Evolutionary conservation across 73 alveolate genomes (phyloP), one percentile per base, ranked within the genome.

Genomic region (Blepharisma japonicum): DNA sequence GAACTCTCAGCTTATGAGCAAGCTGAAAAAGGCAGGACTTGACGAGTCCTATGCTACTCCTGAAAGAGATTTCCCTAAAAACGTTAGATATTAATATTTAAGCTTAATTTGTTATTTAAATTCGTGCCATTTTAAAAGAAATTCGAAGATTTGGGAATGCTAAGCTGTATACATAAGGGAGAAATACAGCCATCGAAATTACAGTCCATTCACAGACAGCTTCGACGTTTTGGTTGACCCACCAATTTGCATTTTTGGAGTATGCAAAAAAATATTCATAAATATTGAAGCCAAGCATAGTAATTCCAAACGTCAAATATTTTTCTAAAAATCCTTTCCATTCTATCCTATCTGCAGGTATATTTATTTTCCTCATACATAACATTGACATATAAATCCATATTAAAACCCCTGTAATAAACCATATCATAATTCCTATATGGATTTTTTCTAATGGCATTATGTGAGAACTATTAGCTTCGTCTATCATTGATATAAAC

Each of bases 1-100:
- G 55, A 87, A 87, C 61, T 83, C 79, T 39, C 56, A 68, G 45
- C 78, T 87, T 61, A 20, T 78, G 14, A 27, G 68, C 84, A 71
- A 87, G 68, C 80, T 87, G 9, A 74, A 77, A 56, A 6, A 55
- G 68, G 82, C 83, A 6, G 51, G 74, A 27, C 84, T 71, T 21
- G 88, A 55, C 7, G 88, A 61, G 39, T 14, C n/a, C n/a, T 61
- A 14, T 61, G 74, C 23, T 1, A 61, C 74, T 2, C 74, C 74
- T 61, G 74, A 61, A 20, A 61, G 74, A 25, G 74, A 61, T 14
- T 8, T n/a, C 18, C 14, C 14, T 61, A 61, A 39, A 5, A 61
- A 39, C 46, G 47, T 8, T 14, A 25, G 74, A 25, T 61, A 61
- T 53, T 53, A 53, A 53, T 53, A 14, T 11, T 53, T 8, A 61